A percentile compares a stretch with the other conserved stretches of the same genome.
These are phyloP conservation scores for Nannochloropsis oceanica DNA, from an alignment of 108 stramenopile genomes.

Conservation along the genomic window DNA sequence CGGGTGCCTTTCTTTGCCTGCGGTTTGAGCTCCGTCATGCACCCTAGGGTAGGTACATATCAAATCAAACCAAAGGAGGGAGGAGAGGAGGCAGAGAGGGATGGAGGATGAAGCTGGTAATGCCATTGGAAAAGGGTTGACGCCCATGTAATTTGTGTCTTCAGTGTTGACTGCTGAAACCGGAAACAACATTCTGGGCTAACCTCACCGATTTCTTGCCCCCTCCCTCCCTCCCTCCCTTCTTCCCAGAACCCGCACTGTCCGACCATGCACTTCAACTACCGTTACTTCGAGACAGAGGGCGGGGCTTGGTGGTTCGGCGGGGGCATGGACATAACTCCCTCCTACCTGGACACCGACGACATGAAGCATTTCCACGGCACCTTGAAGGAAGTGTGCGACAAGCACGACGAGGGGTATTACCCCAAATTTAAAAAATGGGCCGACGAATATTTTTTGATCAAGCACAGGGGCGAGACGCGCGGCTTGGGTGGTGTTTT, in stretches of 20 bases:
- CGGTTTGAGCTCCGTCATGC: slow-evolving; percentile 90
- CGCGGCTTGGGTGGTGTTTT: slow-evolving; percentile 96
- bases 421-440: slow-evolving; percentile 93
- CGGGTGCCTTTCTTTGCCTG: slow-evolving; percentile 91
- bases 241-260: slow-evolving; percentile 61
- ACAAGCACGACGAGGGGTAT: slow-evolving; percentile 87
- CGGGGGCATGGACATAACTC: slow-evolving; percentile 98
- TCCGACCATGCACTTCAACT: slow-evolving; percentile 99
- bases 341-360: slow-evolving; percentile 72
- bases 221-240: background rate
- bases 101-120: background rate
- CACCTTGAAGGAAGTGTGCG: slow-evolving; percentile 92
- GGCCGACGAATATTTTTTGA: slow-evolving; percentile 75
- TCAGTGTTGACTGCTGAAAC: too few species aligned
- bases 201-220: background rate
- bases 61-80: background rate
- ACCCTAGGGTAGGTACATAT: slow-evolving; percentile 46
- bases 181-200: background rate
- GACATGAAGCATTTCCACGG: slow-evolving; percentile 98
- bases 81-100: background rate
- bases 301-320: slow-evolving; percentile 99
- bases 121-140: background rate
- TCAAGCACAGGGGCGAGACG: slow-evolving; percentile 81
- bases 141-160: too few species aligned
- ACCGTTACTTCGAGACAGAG: slow-evolving; percentile 96